phyloP scores from a whole-genome alignment of 1,284 basidiomycete species.

The Phylloporus sp. region DNA sequence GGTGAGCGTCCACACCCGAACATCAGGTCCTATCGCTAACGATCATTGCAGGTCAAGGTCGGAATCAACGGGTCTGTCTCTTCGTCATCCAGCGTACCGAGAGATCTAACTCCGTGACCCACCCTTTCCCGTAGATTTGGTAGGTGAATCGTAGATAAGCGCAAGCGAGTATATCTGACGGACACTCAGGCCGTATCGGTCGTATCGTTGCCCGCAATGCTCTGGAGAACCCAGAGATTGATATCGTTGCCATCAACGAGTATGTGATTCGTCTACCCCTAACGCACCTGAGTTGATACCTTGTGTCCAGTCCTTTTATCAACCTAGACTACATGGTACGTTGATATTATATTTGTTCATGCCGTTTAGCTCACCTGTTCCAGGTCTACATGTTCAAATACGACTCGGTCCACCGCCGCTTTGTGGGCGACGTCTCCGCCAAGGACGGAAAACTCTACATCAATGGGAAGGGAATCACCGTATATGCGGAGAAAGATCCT shows the following conservation, averaged over 20 bases:
- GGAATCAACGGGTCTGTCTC: slow-evolving; percentile 87
- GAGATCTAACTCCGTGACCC: slow-evolving; percentile 20
- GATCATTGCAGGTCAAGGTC: slow-evolving; percentile 66
- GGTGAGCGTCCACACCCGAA: slow-evolving; percentile 18
- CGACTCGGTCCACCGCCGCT: slow-evolving; percentile 97
- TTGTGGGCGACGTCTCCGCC: slow-evolving; percentile 84
- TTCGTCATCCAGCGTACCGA: background rate
- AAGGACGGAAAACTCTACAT: slow-evolving; percentile 93
- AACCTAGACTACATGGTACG: slow-evolving; percentile 90
- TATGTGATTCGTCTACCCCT: slow-evolving; percentile 44
- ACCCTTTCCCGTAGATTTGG: slow-evolving; percentile 67
- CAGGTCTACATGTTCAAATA: slow-evolving; percentile 99
- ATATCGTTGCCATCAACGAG: slow-evolving; percentile 92
- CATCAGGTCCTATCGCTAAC: slow-evolving; percentile 6
- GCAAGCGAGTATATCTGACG: slow-evolving; percentile 1
- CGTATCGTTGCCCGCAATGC: slow-evolving; percentile 98
- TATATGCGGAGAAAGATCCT: slow-evolving; percentile 91
- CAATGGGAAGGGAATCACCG: slow-evolving; percentile 78
- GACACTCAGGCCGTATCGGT: slow-evolving; percentile 85
- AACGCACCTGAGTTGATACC: background rate
- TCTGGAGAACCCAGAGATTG: slow-evolving; percentile 74
- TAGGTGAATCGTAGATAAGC: slow-evolving; percentile 43
- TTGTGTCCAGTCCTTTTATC: slow-evolving; percentile 27
- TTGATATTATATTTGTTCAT: background rate
- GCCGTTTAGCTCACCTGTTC: slow-evolving; percentile 8